A percentile compares a stretch with the other conserved stretches of the same genome.
Conservation (phyloP, 768 basidiomycete species). For the Sarcomyxa edulis region DNA sequence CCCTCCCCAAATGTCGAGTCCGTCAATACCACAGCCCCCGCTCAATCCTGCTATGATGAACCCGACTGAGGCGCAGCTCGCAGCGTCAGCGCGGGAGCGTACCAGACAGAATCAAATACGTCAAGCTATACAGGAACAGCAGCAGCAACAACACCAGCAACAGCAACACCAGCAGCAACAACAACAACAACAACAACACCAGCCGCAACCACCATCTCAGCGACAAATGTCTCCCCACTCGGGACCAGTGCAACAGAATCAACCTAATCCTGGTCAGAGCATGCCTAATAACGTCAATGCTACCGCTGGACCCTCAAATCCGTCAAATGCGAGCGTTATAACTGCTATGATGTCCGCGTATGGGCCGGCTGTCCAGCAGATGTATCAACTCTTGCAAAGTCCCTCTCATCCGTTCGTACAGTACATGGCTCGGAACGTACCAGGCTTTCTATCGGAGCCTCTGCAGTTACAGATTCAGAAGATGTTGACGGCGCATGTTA, state of each 20-base stretch:
- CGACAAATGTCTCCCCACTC: conserved; percentile 41
- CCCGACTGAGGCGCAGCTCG: conserved; percentile 28
- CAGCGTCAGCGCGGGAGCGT: conserved; percentile 27
- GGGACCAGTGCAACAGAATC: conserved; percentile 9
- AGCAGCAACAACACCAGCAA: conserved; percentile 18
- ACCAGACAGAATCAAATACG: conserved; percentile 31
- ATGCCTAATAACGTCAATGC: conserved; percentile 9
- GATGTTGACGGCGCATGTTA: conserved; percentile 48
- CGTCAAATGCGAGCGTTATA: conserved; percentile 5
- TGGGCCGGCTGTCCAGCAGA: conserved; percentile 34
- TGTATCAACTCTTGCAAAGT: conserved; percentile 44
- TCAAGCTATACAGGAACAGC: conserved; percentile 26
- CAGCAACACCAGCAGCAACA: conserved; percentile 26
- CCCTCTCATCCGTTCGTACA: conserved; percentile 55
- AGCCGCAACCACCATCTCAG: conserved; percentile 18
- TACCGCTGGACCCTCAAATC: conserved; percentile 7
- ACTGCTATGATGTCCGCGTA: conserved; percentile 8
- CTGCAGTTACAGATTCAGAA: conserved; percentile 55
- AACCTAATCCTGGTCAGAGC: conserved; percentile 11
- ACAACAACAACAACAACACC: conserved; percentile 24
- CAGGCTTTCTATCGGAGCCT: conserved; percentile 48
- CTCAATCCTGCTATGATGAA: conserved; percentile 13
- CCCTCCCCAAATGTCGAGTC: conserved; percentile 15
- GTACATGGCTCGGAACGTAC: conserved; percentile 45
- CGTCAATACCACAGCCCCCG: conserved; percentile 11